Evolutionary conservation across 2,329 filamentous ascomycete genomes (phyloP).

Genomic region (Botrytis medusae): DNA sequence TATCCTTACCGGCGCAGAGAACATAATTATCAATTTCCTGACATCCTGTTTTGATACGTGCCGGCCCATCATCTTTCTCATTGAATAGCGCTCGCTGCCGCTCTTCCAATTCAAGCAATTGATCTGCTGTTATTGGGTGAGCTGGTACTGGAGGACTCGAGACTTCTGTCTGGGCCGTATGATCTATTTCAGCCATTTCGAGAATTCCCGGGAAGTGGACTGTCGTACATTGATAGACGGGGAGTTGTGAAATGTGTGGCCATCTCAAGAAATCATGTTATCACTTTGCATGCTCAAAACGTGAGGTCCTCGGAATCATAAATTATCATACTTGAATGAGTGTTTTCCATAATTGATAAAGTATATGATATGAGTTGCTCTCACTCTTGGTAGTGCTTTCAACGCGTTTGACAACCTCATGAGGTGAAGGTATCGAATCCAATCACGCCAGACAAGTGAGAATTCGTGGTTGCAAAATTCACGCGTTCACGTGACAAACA

Average conservation of each 20-base stretch:
- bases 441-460: neutral
- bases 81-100: slow-evolving; percentile 29
- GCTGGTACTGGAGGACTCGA: slow-evolving; percentile 34
- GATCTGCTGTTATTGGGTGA: slow-evolving; percentile 31
- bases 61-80: neutral
- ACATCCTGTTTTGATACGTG: slow-evolving; percentile 33
- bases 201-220: neutral
- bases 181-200: slow-evolving; percentile 28
- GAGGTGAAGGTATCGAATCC: neutral
- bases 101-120: slow-evolving; percentile 32
- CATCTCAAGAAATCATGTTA: neutral
- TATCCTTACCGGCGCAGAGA: slow-evolving; percentile 30
- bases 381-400: neutral
- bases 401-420: neutral
- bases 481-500: neutral
- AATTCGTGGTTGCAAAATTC: neutral
- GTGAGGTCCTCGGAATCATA: neutral
- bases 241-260: neutral
- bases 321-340: neutral
- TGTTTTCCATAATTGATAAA: neutral
- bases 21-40: slow-evolving; percentile 27
- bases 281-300: neutral
- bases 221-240: neutral
- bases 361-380: neutral
- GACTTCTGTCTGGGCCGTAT: slow-evolving; percentile 20